phyloP scores from a whole-genome alignment of 306 rosid species.

The Astragalus membranaceus region DNA sequence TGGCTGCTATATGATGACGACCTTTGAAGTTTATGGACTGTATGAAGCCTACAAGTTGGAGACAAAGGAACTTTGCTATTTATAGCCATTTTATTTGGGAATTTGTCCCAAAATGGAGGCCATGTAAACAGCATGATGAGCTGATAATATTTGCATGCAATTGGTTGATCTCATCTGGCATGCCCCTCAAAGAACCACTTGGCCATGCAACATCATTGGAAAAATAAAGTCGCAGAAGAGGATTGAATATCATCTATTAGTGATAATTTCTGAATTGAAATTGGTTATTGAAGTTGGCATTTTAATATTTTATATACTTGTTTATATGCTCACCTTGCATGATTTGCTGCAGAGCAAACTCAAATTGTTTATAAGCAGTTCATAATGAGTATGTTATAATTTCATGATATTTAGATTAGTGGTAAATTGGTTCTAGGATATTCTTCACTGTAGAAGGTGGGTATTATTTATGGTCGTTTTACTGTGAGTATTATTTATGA shows the following conservation, averaged over 20 bases:
- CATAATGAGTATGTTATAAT: no score
- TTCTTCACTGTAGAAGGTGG: no score
- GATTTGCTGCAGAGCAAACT: no score
- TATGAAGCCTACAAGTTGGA: conserved; percentile 48
- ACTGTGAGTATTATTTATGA: no score
- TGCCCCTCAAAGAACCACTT: conserved; percentile 12
- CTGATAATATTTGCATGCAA: conserved; percentile 12
- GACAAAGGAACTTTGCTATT: conserved; percentile 36
- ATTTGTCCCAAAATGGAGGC: conserved; percentile 17
- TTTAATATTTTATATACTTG: not conserved
- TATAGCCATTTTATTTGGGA: conserved; percentile 23
- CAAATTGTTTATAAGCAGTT: no score
- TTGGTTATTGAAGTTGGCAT: conserved; percentile 11
- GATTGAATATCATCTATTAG: not conserved
- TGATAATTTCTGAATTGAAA: not conserved
- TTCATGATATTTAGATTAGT: no score
- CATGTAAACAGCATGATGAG: conserved; percentile 13
- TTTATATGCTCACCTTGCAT: not conserved
- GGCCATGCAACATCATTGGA: conserved; percentile 10
- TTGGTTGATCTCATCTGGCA: conserved; percentile 11
- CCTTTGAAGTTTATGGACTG: conserved; percentile 52
- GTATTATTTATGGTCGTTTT: no score
- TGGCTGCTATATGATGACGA: conserved; percentile 78
- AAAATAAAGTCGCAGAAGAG: conserved; percentile 2
- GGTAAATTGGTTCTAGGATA: no score